Percentiles rank a stretch among this genome's conserved stretches.
phyloP scores from a whole-genome alignment of 169 alveolate genomes.

The Fabrea salina region DNA sequence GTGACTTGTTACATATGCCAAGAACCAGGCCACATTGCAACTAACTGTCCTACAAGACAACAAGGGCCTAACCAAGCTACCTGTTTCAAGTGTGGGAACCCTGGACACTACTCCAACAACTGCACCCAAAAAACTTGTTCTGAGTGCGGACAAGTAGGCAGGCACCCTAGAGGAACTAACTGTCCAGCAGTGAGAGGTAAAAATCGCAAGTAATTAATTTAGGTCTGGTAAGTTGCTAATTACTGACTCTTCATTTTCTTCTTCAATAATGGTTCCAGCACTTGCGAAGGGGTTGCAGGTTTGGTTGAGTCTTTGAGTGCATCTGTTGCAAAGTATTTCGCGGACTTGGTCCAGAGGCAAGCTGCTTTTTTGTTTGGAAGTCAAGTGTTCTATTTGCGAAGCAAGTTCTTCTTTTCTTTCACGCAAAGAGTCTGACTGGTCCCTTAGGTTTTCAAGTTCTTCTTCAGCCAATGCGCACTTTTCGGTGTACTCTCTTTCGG shows the following conservation, averaged over 20 bases:
- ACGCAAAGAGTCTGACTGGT: neutral
- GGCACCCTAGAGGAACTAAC: conserved; percentile 6
- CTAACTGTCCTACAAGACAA: neutral
- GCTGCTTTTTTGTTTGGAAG: neutral
- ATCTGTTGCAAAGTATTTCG: conserved; percentile 21
- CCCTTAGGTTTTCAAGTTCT: conserved; percentile 17
- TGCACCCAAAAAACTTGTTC: neutral
- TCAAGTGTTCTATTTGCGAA: conserved; percentile 11
- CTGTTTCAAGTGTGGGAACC: conserved; percentile 24
- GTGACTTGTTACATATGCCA: neutral
- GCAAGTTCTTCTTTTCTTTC: conserved; percentile 14
- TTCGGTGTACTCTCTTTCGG: neutral
- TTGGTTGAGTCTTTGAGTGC: conserved; percentile 5
- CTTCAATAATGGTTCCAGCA: conserved; percentile 20
- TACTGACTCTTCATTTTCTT: too few relatives aligned
- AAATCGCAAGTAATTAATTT: too few relatives aligned
- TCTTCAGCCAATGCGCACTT: neutral
- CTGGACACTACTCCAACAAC: conserved; percentile 18
- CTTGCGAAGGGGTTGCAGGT: conserved; percentile 15
- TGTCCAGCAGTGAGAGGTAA: neutral
- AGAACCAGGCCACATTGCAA: conserved; percentile 24
- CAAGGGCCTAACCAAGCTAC: neutral
- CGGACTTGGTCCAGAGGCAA: neutral
- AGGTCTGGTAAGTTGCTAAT: too few relatives aligned
- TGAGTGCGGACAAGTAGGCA: neutral